Base-by-base conservation (phyloP, 2,329 filamentous ascomycete species). In the Colletotrichum sp. region DNA sequence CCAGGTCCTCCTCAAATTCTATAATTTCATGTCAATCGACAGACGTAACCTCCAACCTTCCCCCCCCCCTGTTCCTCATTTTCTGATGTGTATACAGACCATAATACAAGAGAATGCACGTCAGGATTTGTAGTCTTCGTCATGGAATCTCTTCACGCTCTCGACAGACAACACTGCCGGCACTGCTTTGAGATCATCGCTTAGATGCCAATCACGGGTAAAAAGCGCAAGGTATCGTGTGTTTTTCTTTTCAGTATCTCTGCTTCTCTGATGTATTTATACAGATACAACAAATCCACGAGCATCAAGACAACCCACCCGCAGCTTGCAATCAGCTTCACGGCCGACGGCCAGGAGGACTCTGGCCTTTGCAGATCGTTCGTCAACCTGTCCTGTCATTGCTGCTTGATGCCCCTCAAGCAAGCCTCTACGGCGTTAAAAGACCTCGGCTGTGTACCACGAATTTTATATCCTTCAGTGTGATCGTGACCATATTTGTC, bases 401-500 rank as follows among this genome's bases (percentile, higher is more conserved):
- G 10, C 18, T 3, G 9, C 10, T 21, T 7, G 0, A 6, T 48
- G 5, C 43, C n/a, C 1, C 43, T 52, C 18, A 21, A 21, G 2
- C 18, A 21, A 48, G n/a, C 18, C n/a, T 13, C 10, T 6, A 13
- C 10, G 2, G 18, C n/a, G 9, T 48, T 3, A 0, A 52, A 21
- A 5, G 6, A 52, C 6, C 6, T 4, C 43, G 10, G 8, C 10
- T 52, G 6, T 21, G n/a, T 6, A 52, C n/a, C n/a, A 3, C 43
- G 6, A 18, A 13, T 4, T 48, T 1, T 3, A 43, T 1, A 3
- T n/a, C 5, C 1, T 43, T n/a, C 39, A 43, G 3, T n/a, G 5
- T n/a, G n/a, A 0, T 5, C 18, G 4, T 2, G 4, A 4, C 21
- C 21, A 3, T 24, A 24, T 24, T 24, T 24, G 21, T 24, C 21